Conservation (phyloP, 805 yeast species). For the Lachancea lanzarotensis region DNA sequence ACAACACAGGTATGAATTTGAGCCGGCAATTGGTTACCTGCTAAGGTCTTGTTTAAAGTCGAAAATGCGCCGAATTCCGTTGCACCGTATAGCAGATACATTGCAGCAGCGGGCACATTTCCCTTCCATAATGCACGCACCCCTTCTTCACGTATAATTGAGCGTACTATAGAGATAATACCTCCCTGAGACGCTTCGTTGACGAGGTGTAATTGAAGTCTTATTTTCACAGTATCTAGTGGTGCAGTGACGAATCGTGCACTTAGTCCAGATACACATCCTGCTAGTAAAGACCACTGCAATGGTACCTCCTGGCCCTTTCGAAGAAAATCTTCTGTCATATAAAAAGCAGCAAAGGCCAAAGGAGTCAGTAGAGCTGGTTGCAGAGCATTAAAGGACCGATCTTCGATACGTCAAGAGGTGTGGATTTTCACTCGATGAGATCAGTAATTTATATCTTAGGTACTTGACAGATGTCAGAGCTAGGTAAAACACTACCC, state of each 20-base stretch:
- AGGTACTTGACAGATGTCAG: too few species aligned
- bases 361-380: not conserved
- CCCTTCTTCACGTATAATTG: constrained; percentile 59
- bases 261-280: constrained; percentile 61
- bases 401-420: not conserved
- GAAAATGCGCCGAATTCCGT: constrained; percentile 74
- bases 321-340: constrained; percentile 38
- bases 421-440: not conserved
- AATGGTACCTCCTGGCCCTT: constrained; percentile 49
- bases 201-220: constrained; percentile 23
- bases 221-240: constrained; percentile 30
- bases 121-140: constrained; percentile 88
- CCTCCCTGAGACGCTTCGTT: constrained; percentile 3
- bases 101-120: constrained; percentile 80
- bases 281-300: constrained; percentile 54
- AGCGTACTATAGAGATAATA: constrained; percentile 31
- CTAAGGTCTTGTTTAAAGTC: constrained; percentile 39
- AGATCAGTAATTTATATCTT: not conserved
- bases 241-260: constrained; percentile 40
- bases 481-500: too few species aligned
- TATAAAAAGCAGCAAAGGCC: constrained; percentile 10
- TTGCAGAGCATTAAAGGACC: not conserved
- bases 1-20: constrained; percentile 41
- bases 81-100: constrained; percentile 83
- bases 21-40: constrained; percentile 13